A percentile compares a stretch with the other conserved stretches of the same genome.
Evolutionary conservation across 2,329 filamentous ascomycete genomes (phyloP).

Genomic region (Trichoderma semiorbis): DNA sequence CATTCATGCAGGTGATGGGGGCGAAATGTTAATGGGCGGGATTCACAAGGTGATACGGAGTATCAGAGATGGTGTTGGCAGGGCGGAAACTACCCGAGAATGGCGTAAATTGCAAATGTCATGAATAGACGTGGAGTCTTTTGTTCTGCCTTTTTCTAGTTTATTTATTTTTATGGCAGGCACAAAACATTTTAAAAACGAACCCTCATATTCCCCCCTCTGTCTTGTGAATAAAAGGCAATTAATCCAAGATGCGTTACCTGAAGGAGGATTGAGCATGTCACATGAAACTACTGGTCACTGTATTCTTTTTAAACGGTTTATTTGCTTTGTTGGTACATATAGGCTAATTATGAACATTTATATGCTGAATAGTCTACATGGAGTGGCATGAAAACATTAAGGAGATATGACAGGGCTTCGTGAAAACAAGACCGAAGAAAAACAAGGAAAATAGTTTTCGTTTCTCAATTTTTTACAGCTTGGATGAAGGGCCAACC

Average conservation of each 20-base stretch:
- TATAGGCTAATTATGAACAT: conserved; percentile 12
- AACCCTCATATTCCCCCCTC: not conserved
- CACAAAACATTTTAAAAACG: not conserved
- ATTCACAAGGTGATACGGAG: conserved; percentile 13
- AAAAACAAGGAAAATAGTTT: conserved; percentile 1
- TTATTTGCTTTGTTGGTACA: not conserved
- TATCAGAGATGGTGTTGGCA: conserved; percentile 23
- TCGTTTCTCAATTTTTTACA: conserved; percentile 46
- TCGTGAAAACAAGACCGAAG: not conserved
- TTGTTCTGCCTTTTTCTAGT: not conserved
- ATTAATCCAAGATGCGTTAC: not conserved
- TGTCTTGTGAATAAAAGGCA: not conserved
- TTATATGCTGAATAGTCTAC: conserved; percentile 24
- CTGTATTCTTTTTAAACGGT: not conserved
- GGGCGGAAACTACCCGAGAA: conserved; percentile 18
- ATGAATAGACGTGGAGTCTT: conserved; percentile 31
- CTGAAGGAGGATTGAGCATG: not conserved
- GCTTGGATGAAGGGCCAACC: conserved; percentile 49
- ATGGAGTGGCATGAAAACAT: conserved; percentile 19
- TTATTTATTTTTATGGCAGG: not conserved
- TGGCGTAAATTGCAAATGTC: conserved; percentile 33
- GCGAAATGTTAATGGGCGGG: not conserved
- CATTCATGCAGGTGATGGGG: not conserved
- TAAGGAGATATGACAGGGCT: conserved; percentile 12
- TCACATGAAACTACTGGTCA: not conserved